Percentiles rank a stretch among this genome's conserved stretches.
These are phyloP conservation scores for Cinnamomum chago DNA, from an alignment of 164 flowering plant species.

Conservation along the genomic window DNA sequence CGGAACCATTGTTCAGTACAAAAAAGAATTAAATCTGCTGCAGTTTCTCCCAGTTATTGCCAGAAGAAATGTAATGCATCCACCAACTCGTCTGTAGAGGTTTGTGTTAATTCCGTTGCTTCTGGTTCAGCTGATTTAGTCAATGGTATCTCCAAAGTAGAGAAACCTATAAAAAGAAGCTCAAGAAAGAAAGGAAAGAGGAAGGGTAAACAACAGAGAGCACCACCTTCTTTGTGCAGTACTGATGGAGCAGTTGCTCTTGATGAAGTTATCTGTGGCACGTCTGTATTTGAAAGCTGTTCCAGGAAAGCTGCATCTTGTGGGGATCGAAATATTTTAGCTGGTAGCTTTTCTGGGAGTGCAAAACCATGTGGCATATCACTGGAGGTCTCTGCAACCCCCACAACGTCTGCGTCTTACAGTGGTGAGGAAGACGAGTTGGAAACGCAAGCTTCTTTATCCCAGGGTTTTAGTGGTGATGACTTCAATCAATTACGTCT, in stretches of 20 bases:
- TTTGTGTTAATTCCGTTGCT: conserved; percentile 17
- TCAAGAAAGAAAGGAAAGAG: conserved; percentile 37
- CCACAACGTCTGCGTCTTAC: conserved; percentile 7
- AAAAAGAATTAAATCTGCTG: conserved; percentile 16
- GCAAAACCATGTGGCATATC: conserved; percentile 16
- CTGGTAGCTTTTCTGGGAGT: neutral
- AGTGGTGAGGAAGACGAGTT: conserved; percentile 17
- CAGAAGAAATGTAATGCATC: conserved; percentile 10
- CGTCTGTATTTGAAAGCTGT: conserved; percentile 23
- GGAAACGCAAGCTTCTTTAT: conserved; percentile 15
- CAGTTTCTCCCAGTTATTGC: conserved; percentile 17
- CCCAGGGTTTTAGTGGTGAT: conserved; percentile 10
- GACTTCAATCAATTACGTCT: neutral
- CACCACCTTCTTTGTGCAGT: conserved; percentile 12
- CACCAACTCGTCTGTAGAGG: conserved; percentile 17
- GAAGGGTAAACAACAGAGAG: conserved; percentile 37
- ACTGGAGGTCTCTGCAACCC: conserved; percentile 12
- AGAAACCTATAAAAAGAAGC: conserved; percentile 22
- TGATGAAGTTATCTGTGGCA: conserved; percentile 20
- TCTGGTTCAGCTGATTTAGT: conserved; percentile 18
- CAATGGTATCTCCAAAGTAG: conserved; percentile 15
- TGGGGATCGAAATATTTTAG: conserved; percentile 13
- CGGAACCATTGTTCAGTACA: conserved; percentile 17
- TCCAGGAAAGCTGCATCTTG: conserved; percentile 15
- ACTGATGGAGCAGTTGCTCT: conserved; percentile 12